These are phyloP conservation scores for Dendrobium huoshanense DNA, from an alignment of 106 monocot genomes.

Conservation along the genomic window DNA sequence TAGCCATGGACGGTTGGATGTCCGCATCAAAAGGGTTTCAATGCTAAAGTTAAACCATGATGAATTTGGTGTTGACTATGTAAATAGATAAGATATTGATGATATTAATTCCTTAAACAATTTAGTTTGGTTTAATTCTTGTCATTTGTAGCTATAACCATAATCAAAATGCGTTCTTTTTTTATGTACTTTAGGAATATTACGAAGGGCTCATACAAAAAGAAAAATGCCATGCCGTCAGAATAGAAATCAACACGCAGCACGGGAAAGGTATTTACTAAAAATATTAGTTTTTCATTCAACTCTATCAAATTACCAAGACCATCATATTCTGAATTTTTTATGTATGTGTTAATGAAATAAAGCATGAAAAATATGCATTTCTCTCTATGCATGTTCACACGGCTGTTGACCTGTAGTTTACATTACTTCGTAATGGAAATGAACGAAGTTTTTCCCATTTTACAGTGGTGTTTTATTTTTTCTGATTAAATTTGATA, in stretches of 20 bases:
- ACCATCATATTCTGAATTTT: background rate
- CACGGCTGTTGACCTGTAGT: background rate
- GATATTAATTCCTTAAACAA: background rate
- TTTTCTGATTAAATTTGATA: background rate
- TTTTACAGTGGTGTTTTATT: background rate
- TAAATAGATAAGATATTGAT: background rate
- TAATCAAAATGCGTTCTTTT: background rate
- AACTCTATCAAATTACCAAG: background rate
- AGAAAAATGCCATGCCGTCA: conserved; percentile 35
- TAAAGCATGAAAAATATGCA: background rate
- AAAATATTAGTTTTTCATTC: background rate
- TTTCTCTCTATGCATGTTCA: background rate
- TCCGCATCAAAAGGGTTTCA: background rate
- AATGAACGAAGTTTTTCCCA: background rate
- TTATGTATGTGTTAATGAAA: background rate
- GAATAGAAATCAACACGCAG: conserved; percentile 27
- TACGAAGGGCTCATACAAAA: conserved; percentile 39
- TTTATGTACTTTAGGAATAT: conserved; percentile 40
- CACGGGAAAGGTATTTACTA: conserved; percentile 56
- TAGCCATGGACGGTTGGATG: too few species aligned
- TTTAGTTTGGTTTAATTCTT: background rate
- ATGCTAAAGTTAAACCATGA: background rate
- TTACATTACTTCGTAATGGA: background rate
- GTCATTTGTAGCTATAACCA: background rate
- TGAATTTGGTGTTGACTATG: background rate